Evolutionary conservation across 768 basidiomycete genomes (phyloP), one percentile per base, ranked within the genome.

Genomic region (Leccinum longicurvipes): DNA sequence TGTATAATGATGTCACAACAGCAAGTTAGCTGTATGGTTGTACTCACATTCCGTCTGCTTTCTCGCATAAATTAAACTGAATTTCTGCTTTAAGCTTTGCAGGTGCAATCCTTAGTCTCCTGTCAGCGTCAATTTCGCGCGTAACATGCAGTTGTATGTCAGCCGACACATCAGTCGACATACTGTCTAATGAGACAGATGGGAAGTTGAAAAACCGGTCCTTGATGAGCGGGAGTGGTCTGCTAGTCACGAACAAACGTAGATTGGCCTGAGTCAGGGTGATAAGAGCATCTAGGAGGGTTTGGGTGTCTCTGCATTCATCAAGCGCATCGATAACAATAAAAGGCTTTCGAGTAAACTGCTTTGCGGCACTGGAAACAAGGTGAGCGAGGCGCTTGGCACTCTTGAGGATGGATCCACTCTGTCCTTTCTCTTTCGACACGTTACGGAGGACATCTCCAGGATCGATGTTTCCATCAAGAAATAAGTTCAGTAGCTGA

Each of bases 251-350:
- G 8, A 62, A 55, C 3, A 63, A 25, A 8, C 53, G 58, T 8
- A 63, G 9, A 4, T 34, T 17, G 2, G 46, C 47, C 6, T 45
- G 45, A 1, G 34, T 31, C 54, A 60, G 6, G 7, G 27, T 41
- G 1, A 3, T 3, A 3, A 64, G 23, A 4, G 36, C 59, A 21
- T 36, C 21, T 0, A 63, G 49, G 14, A 60, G 52, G 0, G 29
- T 19, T 17, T 53, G 32, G 5, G 57, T 2, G 8, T 60, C 47
- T 21, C 25, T 34, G 47, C 64, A 64, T 47, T 64, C 63, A 17
- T 65, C 64, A 0, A 65, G 36, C 0, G 57, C 64, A 17, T 65
- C 63, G 5, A 65, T 54, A 1, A 60, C 46, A 1, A 61, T 2
- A 7, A 54, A 15, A 0, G 62, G 63, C 2, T 19, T 55, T 15